These are phyloP conservation scores for Podospora australis DNA, from an alignment of 495 filamentous ascomycete species.

Conservation along the genomic window DNA sequence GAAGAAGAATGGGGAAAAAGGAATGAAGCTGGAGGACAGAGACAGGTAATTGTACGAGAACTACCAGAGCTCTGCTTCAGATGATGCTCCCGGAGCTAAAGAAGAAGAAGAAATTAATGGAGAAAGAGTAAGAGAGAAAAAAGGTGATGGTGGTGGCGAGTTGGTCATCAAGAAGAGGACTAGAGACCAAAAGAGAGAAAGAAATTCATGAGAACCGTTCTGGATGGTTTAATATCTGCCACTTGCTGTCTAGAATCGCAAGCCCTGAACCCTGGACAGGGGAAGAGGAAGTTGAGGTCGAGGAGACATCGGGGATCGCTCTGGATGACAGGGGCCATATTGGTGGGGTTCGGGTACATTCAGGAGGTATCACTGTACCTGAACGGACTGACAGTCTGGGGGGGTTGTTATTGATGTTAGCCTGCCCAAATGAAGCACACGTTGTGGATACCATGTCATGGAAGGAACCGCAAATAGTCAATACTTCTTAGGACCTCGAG, in stretches of 20 bases:
- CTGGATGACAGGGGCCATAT: conserved; percentile 9
- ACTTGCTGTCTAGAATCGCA: background rate
- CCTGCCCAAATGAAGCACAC: too few relatives aligned
- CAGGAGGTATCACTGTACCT: conserved; percentile 1
- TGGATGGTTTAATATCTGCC: conserved; percentile 20
- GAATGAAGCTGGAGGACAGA: conserved; percentile 5
- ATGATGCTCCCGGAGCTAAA: conserved; percentile 22
- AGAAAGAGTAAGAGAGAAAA: conserved; percentile 8
- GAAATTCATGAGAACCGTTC: conserved; percentile 4
- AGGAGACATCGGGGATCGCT: conserved; percentile 6
- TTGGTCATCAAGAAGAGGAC: conserved; percentile 39
- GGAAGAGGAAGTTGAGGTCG: conserved; percentile 12
- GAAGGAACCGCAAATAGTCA: too few relatives aligned
- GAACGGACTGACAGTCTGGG: background rate
- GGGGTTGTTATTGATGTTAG: background rate
- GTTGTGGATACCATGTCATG: too few relatives aligned
- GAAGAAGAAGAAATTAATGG: conserved; percentile 14
- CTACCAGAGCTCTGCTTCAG: conserved; percentile 48
- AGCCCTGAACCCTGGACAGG: background rate
- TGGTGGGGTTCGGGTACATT: conserved; percentile 8
- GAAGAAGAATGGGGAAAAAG: conserved; percentile 7
- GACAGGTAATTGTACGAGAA: conserved; percentile 33
- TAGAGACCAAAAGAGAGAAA: conserved; percentile 27
- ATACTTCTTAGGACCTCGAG: too few relatives aligned
- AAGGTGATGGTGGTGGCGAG: background rate